Evolutionary conservation across 2,329 filamentous ascomycete genomes (phyloP), one percentile per base, ranked within the genome.

Genomic region (Fusarium sp.): DNA sequence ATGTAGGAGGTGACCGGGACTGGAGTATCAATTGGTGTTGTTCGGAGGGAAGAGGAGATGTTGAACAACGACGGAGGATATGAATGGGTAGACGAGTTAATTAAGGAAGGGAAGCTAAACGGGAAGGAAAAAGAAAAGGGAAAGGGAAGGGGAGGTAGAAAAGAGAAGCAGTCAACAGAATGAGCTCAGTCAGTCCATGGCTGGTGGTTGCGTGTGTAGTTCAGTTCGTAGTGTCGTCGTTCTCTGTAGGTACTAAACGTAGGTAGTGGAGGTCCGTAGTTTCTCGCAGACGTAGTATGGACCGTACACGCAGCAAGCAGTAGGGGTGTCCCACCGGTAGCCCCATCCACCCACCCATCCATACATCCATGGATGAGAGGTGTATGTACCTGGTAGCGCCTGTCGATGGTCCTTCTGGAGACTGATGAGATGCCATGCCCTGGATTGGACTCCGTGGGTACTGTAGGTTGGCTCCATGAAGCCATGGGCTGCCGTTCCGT

Each of bases 181-280:
- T 63, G 62, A 67, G 57, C 40, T 70, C 72, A 73, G 75, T 76
- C 75, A 78, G 72, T 79, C 76, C 77, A 79, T 79, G 78, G 71
- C 74, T 81, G 74, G 74, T 77, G 73, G 77, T 79, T 79, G 74
- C 75, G 75, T 78, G 68, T 68, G 70, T 69, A 75, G 75, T 65
- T 74, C 63, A 60, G 38, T 71, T 71, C 66, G 63, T 73, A 74
- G 65, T 74, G 58, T 72, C 71, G 71, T 75, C 43, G 71, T 74
- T 69, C 68, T 22, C 59, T 62, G 32, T 47, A 57, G 47, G 47
- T 52, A 52, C 47, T 52, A 52, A 52, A 47, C 60, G 71, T 47
- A 57, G 27, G 47, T 30, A 52, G 25, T 50, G 25, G 17, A 47
- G 45, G 71, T 72, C 69, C 69, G 72, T 74, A 70, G 72, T 72